Percentiles rank a stretch among this genome's conserved stretches.
Evolutionary conservation across 164 flowering plant genomes (phyloP).

Genomic region (Nymphaea thermarum): DNA sequence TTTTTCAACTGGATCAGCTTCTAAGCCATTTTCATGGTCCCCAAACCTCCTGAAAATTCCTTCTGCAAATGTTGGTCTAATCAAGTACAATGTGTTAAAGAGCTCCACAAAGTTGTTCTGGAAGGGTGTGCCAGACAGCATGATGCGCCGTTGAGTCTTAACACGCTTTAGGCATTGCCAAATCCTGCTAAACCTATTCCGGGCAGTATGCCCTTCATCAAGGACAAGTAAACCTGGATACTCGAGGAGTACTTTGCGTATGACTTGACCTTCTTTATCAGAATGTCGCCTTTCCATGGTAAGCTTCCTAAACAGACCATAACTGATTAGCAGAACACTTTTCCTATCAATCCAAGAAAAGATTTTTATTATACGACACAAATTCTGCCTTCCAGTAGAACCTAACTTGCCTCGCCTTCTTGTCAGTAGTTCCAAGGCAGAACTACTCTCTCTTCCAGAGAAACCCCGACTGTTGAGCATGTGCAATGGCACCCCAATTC

Average conservation of each 20-base stretch:
- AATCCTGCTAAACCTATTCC: slow-evolving; percentile 38
- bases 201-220: slow-evolving; percentile 90
- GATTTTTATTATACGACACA: slow-evolving; percentile 40
- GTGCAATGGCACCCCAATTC: slow-evolving; percentile 46
- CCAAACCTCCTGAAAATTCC: background rate
- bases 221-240: slow-evolving; percentile 58
- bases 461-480: slow-evolving; percentile 32
- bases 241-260: slow-evolving; percentile 40
- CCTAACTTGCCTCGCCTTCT: background rate
- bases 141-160: slow-evolving; percentile 46
- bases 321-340: slow-evolving; percentile 62
- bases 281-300: slow-evolving; percentile 12
- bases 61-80: slow-evolving; percentile 37
- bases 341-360: slow-evolving; percentile 41
- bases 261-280: slow-evolving; percentile 6
- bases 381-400: background rate
- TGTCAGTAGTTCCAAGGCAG: slow-evolving; percentile 6
- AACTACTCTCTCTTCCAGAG: slow-evolving; percentile 33
- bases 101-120: slow-evolving; percentile 82
- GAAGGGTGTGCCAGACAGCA: slow-evolving; percentile 90
- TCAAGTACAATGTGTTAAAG: slow-evolving; percentile 46
- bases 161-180: slow-evolving; percentile 39
- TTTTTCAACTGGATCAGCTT: background rate
- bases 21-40: background rate
- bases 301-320: slow-evolving; percentile 38